A percentile compares a stretch with the other conserved stretches of the same genome.
Conservation (phyloP, 305 asterid genomes). For the Salvia sclarea region DNA sequence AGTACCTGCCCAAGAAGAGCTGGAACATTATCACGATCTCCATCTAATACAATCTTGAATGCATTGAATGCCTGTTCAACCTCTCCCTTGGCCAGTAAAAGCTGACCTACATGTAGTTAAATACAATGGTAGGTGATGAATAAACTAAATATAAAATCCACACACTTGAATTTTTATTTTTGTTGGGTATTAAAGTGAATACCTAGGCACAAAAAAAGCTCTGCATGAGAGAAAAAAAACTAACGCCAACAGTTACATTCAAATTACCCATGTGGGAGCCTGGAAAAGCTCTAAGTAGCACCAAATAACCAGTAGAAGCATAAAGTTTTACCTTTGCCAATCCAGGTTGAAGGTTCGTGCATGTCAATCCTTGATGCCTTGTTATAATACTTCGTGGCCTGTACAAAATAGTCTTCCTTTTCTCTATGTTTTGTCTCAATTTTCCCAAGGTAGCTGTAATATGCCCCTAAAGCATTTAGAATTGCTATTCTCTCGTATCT, state of each 20-base stretch:
- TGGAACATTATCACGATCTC: conserved; percentile 88
- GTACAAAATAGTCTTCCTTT: conserved; percentile 83
- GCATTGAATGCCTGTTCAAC: conserved; percentile 89
- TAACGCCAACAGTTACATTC: conserved; percentile 15
- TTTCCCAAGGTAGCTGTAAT: conserved; percentile 89
- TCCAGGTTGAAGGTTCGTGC: conserved; percentile 99
- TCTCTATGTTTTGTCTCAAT: conserved; percentile 83
- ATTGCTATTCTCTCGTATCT: conserved; percentile 96
- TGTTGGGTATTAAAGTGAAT: conserved; percentile 17
- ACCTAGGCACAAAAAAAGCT: background rate
- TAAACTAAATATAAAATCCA: conserved; percentile 20
- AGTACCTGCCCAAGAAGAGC: conserved; percentile 98
- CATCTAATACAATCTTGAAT: conserved; percentile 92
- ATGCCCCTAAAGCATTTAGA: conserved; percentile 94
- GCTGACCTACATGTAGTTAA: conserved; percentile 72
- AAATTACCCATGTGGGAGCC: conserved; percentile 6
- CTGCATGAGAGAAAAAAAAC: background rate
- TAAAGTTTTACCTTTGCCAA: conserved; percentile 80
- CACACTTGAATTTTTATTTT: background rate
- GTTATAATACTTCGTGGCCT: conserved; percentile 93
- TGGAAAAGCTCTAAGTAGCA: conserved; percentile 3
- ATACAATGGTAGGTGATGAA: conserved; percentile 1
- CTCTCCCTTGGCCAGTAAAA: conserved; percentile 94
- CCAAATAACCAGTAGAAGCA: conserved; percentile 9
- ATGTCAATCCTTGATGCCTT: conserved; percentile 97